phyloP scores from a whole-genome alignment of 306 rosid species.

The Dryas drummondii region DNA sequence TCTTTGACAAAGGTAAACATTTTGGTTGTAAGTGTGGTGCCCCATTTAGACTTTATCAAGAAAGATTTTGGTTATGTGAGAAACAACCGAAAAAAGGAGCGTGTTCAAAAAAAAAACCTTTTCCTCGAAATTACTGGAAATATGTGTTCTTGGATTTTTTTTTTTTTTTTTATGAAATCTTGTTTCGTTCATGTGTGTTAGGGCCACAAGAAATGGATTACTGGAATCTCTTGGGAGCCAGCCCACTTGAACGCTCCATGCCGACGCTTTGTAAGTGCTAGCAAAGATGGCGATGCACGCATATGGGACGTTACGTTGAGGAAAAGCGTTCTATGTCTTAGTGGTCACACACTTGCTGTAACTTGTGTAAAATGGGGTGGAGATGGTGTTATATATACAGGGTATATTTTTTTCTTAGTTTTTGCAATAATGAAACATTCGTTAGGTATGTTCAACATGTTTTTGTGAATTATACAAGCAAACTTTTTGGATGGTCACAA shows the following conservation, averaged over 20 bases:
- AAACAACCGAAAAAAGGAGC: not conserved
- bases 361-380: conserved; percentile 99
- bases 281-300: conserved; percentile 98
- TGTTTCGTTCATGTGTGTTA: conserved; percentile 22
- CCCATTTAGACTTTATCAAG: not conserved
- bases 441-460: not conserved
- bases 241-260: conserved; percentile 80
- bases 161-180: not conserved
- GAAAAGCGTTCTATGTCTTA: conserved; percentile 65
- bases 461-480: not conserved
- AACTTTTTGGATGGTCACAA: not conserved
- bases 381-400: conserved; percentile 91
- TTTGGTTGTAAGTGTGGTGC: not conserved
- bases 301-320: conserved; percentile 77
- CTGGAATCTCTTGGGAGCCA: conserved; percentile 98
- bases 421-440: conserved; percentile 3
- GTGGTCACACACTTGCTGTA: conserved; percentile 87
- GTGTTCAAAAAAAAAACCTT: not conserved
- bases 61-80: not conserved
- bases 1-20: not conserved
- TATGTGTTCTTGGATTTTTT: not conserved
- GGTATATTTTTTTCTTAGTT: conserved; percentile 45
- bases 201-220: conserved; percentile 97
- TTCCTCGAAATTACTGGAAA: not conserved
- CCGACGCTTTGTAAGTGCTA: conserved; percentile 92